Percentiles rank a stretch among this genome's conserved stretches.
These are phyloP conservation scores for Elsinoe perseae DNA, from an alignment of 2,329 filamentous ascomycete genomes.

Conservation along the genomic window DNA sequence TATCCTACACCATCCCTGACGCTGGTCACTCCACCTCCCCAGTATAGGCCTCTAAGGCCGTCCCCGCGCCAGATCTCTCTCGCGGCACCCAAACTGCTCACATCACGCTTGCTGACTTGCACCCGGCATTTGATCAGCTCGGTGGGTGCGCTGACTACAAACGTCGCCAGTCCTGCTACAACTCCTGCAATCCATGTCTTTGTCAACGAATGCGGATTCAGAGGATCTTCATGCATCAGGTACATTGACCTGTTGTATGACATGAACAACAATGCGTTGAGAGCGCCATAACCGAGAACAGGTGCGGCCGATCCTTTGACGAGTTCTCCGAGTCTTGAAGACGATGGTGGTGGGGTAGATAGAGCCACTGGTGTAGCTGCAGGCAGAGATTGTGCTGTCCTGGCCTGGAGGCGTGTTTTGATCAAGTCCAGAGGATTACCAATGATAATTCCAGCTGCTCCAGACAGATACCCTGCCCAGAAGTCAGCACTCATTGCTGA, in stretches of 20 bases:
- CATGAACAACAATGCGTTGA: slow-evolving; percentile 85
- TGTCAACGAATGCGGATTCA: slow-evolving; percentile 16
- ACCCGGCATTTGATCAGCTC: slow-evolving; percentile 86
- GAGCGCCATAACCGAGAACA: slow-evolving; percentile 78
- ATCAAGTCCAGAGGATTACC: slow-evolving; percentile 67
- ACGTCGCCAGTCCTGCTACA: slow-evolving; percentile 73
- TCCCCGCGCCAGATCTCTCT: slow-evolving; percentile 29
- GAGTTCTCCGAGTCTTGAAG: slow-evolving; percentile 23
- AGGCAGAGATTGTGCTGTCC: slow-evolving; percentile 21
- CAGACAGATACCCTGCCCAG: slow-evolving; percentile 86
- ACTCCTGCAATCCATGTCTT: slow-evolving; percentile 75
- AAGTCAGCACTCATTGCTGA: slow-evolving; percentile 73
- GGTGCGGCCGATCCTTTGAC: slow-evolving; percentile 68
- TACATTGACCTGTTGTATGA: slow-evolving; percentile 79
- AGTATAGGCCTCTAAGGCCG: slow-evolving; percentile 63
- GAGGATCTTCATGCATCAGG: slow-evolving; percentile 38
- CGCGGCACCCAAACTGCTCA: slow-evolving; percentile 26
- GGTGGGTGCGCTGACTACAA: slow-evolving; percentile 77
- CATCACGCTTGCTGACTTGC: slow-evolving; percentile 51
- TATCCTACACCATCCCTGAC: slow-evolving; percentile 85
- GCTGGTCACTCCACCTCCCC: slow-evolving; percentile 73
- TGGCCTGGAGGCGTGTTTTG: slow-evolving; percentile 74
- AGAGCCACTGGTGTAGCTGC: slow-evolving; percentile 17
- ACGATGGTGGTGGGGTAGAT: slow-evolving; percentile 9
- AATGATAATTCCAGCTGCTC: slow-evolving; percentile 76